Evolutionary conservation across 75 land plant genomes (phyloP).

Genomic region (Larix kaempferi): DNA sequence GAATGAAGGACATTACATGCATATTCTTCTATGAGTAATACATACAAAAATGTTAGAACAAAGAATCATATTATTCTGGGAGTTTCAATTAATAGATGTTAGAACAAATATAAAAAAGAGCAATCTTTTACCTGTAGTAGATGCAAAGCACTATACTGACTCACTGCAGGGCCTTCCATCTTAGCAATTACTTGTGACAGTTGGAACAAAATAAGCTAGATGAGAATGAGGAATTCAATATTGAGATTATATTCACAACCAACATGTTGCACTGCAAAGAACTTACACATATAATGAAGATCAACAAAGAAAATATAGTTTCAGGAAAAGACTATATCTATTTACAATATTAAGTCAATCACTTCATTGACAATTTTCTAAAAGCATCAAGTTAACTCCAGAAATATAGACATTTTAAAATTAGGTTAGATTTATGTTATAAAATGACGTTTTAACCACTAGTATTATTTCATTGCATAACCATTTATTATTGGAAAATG

Average conservation of each 20-base stretch:
- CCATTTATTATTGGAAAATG: too few species aligned
- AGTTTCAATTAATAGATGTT: not conserved
- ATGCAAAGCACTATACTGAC: constrained; percentile 91
- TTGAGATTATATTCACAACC: not conserved
- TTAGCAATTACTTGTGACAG: constrained; percentile 85
- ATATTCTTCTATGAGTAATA: too few species aligned
- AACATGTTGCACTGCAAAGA: not conserved
- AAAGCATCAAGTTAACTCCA: not conserved
- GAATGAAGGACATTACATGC: too few species aligned
- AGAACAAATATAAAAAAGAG: not conserved
- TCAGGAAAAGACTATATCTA: too few species aligned
- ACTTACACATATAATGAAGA: not conserved
- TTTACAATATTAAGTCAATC: not conserved
- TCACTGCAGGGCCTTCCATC: constrained; percentile 96
- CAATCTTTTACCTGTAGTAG: constrained; percentile 64
- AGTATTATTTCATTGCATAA: too few species aligned
- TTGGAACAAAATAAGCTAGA: not conserved
- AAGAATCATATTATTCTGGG: too few species aligned
- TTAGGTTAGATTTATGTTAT: too few species aligned
- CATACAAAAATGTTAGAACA: too few species aligned
- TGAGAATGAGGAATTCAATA: not conserved
- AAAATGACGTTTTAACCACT: too few species aligned
- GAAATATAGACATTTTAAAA: too few species aligned
- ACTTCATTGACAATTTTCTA: not conserved
- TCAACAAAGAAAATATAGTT: too few species aligned